Percentiles rank a stretch among this genome's conserved stretches.
Evolutionary conservation across 768 basidiomycete genomes (phyloP).

Genomic region (Termitomyces sp.): DNA sequence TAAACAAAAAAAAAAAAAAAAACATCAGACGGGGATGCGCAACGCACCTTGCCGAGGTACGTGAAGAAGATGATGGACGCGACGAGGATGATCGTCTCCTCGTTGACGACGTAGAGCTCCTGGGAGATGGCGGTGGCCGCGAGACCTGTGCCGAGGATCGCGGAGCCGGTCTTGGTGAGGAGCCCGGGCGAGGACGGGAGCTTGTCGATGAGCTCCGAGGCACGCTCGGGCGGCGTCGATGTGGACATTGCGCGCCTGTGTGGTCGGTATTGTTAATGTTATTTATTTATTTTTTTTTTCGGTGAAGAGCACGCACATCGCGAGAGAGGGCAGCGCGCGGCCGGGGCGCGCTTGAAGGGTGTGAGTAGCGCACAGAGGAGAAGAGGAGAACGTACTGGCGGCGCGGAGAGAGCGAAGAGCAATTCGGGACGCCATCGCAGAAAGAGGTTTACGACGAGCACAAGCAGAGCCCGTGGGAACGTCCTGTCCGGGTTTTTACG

Average conservation of each 20-base stretch:
- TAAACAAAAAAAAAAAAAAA: too few relatives aligned
- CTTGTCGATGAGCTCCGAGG: slow-evolving; percentile 84
- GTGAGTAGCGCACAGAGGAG: too few relatives aligned
- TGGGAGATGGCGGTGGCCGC: slow-evolving; percentile 91
- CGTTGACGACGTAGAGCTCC: slow-evolving; percentile 96
- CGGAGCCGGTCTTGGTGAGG: slow-evolving; percentile 92
- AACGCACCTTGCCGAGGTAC: slow-evolving; percentile 76
- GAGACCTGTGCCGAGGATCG: slow-evolving; percentile 85
- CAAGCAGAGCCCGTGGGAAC: too few relatives aligned
- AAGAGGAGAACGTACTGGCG: slow-evolving; percentile 36
- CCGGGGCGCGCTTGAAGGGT: slow-evolving; percentile 39
- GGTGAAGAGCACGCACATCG: slow-evolving; percentile 30
- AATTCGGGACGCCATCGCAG: too few relatives aligned
- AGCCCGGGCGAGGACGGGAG: slow-evolving; percentile 80
- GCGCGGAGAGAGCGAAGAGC: slow-evolving; percentile 45
- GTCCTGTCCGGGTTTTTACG: too few relatives aligned
- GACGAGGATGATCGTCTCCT: slow-evolving; percentile 86
- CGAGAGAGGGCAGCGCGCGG: slow-evolving; percentile 39
- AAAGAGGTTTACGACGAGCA: too few relatives aligned
- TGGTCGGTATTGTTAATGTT: neutral
- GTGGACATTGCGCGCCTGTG: slow-evolving; percentile 62
- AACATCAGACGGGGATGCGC: too few relatives aligned
- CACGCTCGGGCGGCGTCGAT: slow-evolving; percentile 73
- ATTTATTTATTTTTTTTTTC: neutral
- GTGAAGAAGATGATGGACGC: slow-evolving; percentile 81